phyloP scores from a whole-genome alignment of 1,284 basidiomycete species.

The Abortiporus biennis region DNA sequence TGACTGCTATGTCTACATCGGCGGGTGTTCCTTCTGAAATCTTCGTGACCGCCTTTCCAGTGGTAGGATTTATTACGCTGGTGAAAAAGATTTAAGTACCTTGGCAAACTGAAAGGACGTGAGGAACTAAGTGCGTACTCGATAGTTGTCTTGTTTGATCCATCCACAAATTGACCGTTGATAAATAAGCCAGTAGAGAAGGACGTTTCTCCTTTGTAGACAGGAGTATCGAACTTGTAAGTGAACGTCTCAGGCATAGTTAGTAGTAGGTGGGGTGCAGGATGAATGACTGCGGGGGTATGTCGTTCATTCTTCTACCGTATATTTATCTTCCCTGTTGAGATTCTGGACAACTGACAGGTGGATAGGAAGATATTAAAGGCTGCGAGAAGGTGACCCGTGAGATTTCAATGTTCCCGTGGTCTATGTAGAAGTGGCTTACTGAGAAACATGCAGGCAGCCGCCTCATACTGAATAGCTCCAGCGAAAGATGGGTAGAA shows the following conservation, averaged over 20 bases:
- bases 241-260: conserved; percentile 35
- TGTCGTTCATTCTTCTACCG: too few species aligned
- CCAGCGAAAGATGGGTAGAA: too few species aligned
- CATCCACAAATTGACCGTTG: conserved; percentile 73
- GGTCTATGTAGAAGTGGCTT: too few species aligned
- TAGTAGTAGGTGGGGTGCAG: too few species aligned
- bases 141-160: conserved; percentile 58
- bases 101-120: neutral
- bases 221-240: conserved; percentile 58
- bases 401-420: too few species aligned
- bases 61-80: conserved; percentile 80
- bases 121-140: conserved; percentile 58
- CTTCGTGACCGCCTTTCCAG: conserved; percentile 62
- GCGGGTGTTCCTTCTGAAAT: conserved; percentile 63
- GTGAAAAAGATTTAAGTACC: neutral
- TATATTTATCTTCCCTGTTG: too few species aligned
- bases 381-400: too few species aligned
- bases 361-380: too few species aligned
- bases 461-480: too few species aligned
- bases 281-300: too few species aligned
- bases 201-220: conserved; percentile 66
- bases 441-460: too few species aligned
- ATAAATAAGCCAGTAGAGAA: conserved; percentile 80
- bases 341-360: too few species aligned
- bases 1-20: conserved; percentile 77